Evolutionary conservation across 179 eudicot genomes (phyloP).

Genomic region (Patellifolia procumbens): DNA sequence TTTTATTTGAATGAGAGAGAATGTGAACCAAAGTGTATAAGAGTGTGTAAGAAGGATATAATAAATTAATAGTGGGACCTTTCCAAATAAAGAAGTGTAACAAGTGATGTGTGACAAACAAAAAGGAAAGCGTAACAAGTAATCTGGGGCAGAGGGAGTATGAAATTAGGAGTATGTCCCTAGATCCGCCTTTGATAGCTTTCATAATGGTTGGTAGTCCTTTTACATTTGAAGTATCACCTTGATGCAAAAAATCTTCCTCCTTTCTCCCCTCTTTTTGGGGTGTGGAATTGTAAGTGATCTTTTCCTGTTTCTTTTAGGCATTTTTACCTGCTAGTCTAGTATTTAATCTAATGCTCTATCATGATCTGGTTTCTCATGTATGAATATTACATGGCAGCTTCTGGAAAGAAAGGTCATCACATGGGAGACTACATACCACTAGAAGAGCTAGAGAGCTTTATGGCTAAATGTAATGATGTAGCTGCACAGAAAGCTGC

Average conservation of each 20-base stretch:
- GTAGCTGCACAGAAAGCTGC: constrained; percentile 72
- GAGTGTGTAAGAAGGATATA: too few relatives aligned
- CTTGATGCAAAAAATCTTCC: background rate
- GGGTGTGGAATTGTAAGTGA: background rate
- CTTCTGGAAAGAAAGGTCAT: constrained; percentile 76
- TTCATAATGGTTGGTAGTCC: background rate
- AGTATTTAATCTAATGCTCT: background rate
- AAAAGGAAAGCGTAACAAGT: too few relatives aligned
- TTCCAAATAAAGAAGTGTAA: too few relatives aligned
- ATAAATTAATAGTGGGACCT: too few relatives aligned
- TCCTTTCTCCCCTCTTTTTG: background rate
- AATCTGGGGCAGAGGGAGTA: too few relatives aligned
- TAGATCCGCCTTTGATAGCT: background rate
- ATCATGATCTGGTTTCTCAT: background rate
- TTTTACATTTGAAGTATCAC: background rate
- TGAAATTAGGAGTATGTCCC: background rate
- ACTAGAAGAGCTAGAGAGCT: constrained; percentile 81
- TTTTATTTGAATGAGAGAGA: too few relatives aligned
- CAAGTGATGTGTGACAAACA: too few relatives aligned
- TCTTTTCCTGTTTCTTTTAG: background rate
- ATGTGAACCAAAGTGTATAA: too few relatives aligned
- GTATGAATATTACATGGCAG: constrained; percentile 25
- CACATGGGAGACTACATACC: constrained; percentile 99
- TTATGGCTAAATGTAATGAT: constrained; percentile 85
- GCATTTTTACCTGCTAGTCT: background rate